A percentile compares a stretch with the other conserved stretches of the same genome.
Evolutionary conservation across 2,329 filamentous ascomycete genomes (phyloP).

Genomic region (Emericellopsis cladophorae): DNA sequence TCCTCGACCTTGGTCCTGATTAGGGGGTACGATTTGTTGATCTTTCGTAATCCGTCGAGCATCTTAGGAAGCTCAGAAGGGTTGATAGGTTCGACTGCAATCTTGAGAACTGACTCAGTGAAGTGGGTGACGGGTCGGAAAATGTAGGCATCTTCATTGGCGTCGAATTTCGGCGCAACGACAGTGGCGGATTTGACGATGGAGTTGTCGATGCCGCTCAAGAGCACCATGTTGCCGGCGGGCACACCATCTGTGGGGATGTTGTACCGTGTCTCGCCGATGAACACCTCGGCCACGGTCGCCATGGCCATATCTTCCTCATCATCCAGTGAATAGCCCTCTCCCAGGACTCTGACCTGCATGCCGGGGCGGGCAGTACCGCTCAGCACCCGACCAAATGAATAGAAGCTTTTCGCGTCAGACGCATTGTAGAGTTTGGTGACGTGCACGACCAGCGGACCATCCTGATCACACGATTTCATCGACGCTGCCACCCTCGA

Average conservation of each 20-base stretch:
- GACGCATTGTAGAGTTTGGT: conserved; percentile 86
- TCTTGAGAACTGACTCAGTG: conserved; percentile 94
- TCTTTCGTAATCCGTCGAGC: conserved; percentile 89
- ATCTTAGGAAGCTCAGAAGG: conserved; percentile 97
- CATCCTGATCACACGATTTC: conserved; percentile 73
- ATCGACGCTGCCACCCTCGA: conserved; percentile 71
- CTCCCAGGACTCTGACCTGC: conserved; percentile 82
- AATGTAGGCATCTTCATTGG: conserved; percentile 88
- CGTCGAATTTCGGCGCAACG: conserved; percentile 65
- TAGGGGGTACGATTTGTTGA: conserved; percentile 95
- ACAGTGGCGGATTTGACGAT: conserved; percentile 96
- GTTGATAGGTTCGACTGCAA: conserved; percentile 95
- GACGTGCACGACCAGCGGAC: conserved; percentile 80
- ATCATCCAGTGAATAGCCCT: conserved; percentile 91
- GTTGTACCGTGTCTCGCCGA: conserved; percentile 86
- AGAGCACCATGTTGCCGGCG: conserved; percentile 85
- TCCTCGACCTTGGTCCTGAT: conserved; percentile 97
- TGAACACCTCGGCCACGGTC: conserved; percentile 75
- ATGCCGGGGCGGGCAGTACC: conserved; percentile 74
- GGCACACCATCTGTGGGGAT: conserved; percentile 85
- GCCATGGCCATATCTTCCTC: conserved; percentile 93
- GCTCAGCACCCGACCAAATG: conserved; percentile 85
- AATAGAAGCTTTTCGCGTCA: conserved; percentile 84
- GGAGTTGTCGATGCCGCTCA: conserved; percentile 89
- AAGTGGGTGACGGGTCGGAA: conserved; percentile 90